Evolutionary conservation across 768 basidiomycete species (phyloP), one percentile per base, ranked within the genome.

Genomic region (Leccinum pellstonianum): DNA sequence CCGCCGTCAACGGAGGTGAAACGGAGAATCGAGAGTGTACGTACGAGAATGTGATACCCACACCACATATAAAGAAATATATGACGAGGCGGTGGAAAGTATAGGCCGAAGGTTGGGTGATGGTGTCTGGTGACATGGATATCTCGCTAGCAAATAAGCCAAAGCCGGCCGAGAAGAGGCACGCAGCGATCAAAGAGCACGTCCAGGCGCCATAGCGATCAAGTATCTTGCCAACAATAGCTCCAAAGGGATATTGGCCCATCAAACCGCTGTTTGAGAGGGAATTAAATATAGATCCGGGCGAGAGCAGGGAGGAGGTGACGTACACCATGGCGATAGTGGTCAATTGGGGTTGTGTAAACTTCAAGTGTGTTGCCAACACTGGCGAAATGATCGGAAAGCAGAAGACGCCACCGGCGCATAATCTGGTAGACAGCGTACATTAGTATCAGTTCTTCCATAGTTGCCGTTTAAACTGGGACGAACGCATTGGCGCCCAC

Each of bases 241-340:
- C 84, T 19, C 87, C 83, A 59, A 90, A 79, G 3, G 90, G 89
- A 70, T 93, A 93, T 75, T 93, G 90, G 5, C 89, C 87, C 62
- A 86, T 81, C 81, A 93, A 85, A 3, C 88, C 91, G n/a, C 91
- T 93, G 54, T 37, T 41, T 56, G 27, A 12, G 50, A 54, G 31
- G 33, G 9, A 17, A 5, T 12, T 66, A 4, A 1, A 21, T 47
- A 47, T 21, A 41, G 64, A 59, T 23, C n/a, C n/a, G 5, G 43
- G 12, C 3, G 31, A 58, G 41, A 57, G 15, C 43, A 17, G 6
- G 10, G 33, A 25, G 46, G 15, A 71, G 80, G 75, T 68, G 21
- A 70, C 86, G 75, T 73, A 92, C 91, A 86, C 88, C 21, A 93
- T 77, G 14, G 83, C 85, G 56, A 93, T 86, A 3, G 88, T 88